Base-by-base conservation (phyloP, 139 green algal genomes). In the Edaphochlamys debaryana region DNA sequence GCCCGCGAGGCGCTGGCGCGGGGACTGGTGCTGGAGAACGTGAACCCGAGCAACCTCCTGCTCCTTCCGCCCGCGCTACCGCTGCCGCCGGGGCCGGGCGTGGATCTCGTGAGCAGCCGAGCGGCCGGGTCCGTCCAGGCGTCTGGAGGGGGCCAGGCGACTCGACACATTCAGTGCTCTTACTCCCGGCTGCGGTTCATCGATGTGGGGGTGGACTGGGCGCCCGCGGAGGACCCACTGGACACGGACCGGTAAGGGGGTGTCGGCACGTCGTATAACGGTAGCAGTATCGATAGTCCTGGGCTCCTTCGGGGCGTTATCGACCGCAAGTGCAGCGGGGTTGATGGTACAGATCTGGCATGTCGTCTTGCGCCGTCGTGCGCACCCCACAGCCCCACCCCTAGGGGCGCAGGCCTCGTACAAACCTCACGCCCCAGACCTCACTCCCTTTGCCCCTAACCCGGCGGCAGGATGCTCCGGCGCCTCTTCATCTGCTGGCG, bases 401-500 rank as follows among this genome's bases (percentile, higher is more conserved):
- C n/a, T n/a, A n/a, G n/a, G n/a, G n/a, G n/a, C n/a, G n/a, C n/a
- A n/a, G n/a, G n/a, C n/a, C n/a, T n/a, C n/a, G n/a, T n/a, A n/a
- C n/a, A n/a, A n/a, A n/a, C n/a, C n/a, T n/a, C n/a, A n/a, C n/a
- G n/a, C n/a, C n/a, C n/a, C n/a, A n/a, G n/a, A n/a, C n/a, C n/a
- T n/a, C n/a, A n/a, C n/a, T n/a, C n/a, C n/a, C n/a, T n/a, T n/a
- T n/a, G n/a, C n/a, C n/a, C n/a, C n/a, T n/a, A n/a, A n/a, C n/a
- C n/a, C n/a, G n/a, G n/a, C n/a, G n/a, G n/a, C 81, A 86, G 81
- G 36, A 69, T 80, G 71, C 71, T 81, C 34, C 7, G 27, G 1
- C 23, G 60, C 36, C 71, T 81, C 45, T 86, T 68, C 58, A 27
- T 86, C 0, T 80, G 69, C 69, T 86, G 80, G 80, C 80, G 69